These are phyloP conservation scores for Echites panduratus DNA, from an alignment of 257 asterid species.

Conservation along the genomic window DNA sequence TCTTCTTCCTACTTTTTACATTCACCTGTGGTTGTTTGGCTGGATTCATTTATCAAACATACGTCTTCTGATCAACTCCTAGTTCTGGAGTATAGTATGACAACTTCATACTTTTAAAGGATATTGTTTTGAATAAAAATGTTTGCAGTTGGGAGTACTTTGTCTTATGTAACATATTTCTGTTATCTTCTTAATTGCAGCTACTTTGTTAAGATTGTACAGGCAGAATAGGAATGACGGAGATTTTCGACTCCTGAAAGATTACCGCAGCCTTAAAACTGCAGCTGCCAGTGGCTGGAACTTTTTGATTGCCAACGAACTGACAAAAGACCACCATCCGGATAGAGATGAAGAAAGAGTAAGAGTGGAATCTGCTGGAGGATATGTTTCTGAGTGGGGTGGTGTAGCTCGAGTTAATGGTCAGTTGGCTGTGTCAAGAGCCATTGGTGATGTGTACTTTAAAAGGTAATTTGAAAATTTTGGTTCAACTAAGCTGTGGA, in stretches of 20 bases:
- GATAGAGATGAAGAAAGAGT: constrained; percentile 87
- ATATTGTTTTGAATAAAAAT: neutral
- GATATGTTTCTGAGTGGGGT: constrained; percentile 77
- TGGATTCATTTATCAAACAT: neutral
- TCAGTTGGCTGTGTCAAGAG: constrained; percentile 86
- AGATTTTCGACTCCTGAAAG: constrained; percentile 45
- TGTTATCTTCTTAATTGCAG: constrained; percentile 45
- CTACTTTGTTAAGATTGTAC: constrained; percentile 64
- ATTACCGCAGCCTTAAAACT: constrained; percentile 49
- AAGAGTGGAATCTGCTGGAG: constrained; percentile 91
- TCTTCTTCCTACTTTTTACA: constrained; percentile 9
- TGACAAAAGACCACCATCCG: constrained; percentile 95
- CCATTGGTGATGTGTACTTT: constrained; percentile 80
- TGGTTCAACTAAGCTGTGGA: neutral
- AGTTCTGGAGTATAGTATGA: neutral
- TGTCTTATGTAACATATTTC: constrained; percentile 6
- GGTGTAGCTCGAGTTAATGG: constrained; percentile 96
- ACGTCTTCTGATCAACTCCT: neutral
- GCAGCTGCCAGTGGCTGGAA: constrained; percentile 72
- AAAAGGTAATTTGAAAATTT: constrained; percentile 44
- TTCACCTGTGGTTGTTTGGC: neutral
- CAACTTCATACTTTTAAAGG: neutral
- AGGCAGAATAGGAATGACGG: constrained; percentile 49
- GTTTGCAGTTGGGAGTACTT: neutral
- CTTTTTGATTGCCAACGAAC: constrained; percentile 64